Evolutionary conservation across 2,329 filamentous ascomycete species (phyloP), one percentile per base, ranked within the genome.

Genomic region (Fusarium marasasianum): DNA sequence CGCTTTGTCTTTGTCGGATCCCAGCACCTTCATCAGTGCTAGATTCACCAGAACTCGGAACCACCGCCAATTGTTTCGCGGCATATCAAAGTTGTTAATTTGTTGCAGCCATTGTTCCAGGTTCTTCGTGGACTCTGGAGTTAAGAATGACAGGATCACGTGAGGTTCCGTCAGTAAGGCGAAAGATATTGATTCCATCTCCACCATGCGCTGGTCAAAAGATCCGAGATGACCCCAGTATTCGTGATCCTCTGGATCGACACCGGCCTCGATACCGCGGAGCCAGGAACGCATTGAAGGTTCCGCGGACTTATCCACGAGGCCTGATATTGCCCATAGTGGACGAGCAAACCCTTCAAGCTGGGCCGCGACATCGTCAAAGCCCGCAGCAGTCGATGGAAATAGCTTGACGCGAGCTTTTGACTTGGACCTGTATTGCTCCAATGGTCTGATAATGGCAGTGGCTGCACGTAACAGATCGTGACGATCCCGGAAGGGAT

Each of bases 191-290:
- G 85, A 85, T 71, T 89, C 87, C 58, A 86, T 83, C 70, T 89
- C 87, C 2, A 89, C 87, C 87, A 88, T 89, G 4, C 87, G 78
- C 72, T 89, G 87, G 60, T 88, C 86, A 11, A 80, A 80, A 15
- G 86, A 76, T 1, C 79, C 77, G 2, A 88, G 81, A 7, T 80
- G 76, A 0, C 86, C 87, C 87, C 87, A 89, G 69, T 86, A 89
- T 48, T 83, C 83, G 1, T 63, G 41, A 38, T 79, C 73, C 3
- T 63, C 54, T 1, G 82, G 82, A 38, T 84, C 79, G 2, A 79
- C 80, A 8, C 83, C 83, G 5, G 66, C 60, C n/a, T 56, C 55
- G 22, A 43, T 83, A 58, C 22, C 83, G 80, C 8, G 70, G 37
- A 26, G 80, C 83, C 83, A 84, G 44, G 76, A 73, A 22, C 71